phyloP scores from a whole-genome alignment of 257 asterid species.

The Nyctanthes arbortristis region DNA sequence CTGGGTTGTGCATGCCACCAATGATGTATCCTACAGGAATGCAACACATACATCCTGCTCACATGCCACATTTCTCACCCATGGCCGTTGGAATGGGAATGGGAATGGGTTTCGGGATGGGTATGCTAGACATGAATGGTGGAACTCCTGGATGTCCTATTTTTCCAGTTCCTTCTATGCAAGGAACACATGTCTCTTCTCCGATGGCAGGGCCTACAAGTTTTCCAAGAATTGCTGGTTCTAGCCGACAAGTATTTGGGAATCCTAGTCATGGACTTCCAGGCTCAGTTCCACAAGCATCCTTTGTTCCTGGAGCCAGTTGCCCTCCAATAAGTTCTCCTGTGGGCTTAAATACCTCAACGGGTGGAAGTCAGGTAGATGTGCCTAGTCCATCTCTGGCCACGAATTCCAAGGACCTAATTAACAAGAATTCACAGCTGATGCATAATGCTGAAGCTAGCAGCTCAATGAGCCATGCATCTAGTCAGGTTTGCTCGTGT shows the following conservation, averaged over 20 bases:
- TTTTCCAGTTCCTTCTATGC: conserved; percentile 55
- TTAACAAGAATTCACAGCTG: conserved; percentile 30
- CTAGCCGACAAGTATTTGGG: conserved; percentile 45
- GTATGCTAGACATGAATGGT: conserved; percentile 72
- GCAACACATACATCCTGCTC: conserved; percentile 75
- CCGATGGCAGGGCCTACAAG: conserved; percentile 42
- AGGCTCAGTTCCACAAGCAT: conserved; percentile 41
- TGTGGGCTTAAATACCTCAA: conserved; percentile 31
- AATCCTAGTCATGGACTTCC: conserved; percentile 65
- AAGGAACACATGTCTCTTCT: conserved; percentile 50
- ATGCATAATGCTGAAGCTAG: conserved; percentile 42
- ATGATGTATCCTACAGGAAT: conserved; percentile 78
- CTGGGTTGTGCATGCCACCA: conserved; percentile 83
- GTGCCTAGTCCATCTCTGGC: conserved; percentile 35
- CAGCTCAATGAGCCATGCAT: conserved; percentile 30
- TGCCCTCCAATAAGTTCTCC: conserved; percentile 39
- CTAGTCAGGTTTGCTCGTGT: conserved; percentile 56
- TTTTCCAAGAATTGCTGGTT: conserved; percentile 57
- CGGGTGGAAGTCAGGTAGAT: conserved; percentile 34
- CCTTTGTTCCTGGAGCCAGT: conserved; percentile 45
- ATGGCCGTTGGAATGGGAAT: conserved; percentile 70
- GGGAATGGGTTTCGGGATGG: conserved; percentile 64
- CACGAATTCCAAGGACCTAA: conserved; percentile 30
- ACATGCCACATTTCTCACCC: conserved; percentile 59
- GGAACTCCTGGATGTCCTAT: conserved; percentile 57